Base-by-base conservation (phyloP, 202 grass and related monocot species). In the Setaria viridis region DNA sequence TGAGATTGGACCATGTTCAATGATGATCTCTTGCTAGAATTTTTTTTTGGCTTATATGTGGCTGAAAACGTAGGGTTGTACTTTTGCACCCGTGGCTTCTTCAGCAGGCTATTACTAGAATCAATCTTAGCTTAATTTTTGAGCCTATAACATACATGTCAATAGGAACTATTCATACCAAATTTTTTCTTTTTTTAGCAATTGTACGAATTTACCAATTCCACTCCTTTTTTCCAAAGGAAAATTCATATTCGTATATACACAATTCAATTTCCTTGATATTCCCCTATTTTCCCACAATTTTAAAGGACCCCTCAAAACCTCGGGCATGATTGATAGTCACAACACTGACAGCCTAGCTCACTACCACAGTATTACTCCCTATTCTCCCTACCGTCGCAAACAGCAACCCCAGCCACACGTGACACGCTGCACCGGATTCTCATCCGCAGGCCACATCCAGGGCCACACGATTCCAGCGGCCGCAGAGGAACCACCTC, bases 401-500 rank as follows among this genome's bases (percentile, higher is more conserved):
- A n/a, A 50, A 16, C 16, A 9, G 2, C 6, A 17, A 62, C 21
- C 21, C 6, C 75, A 33, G 0, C 72, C 50, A 55, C 72, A 45
- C 8, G 7, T 39, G 19, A 21, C 6, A 7, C 1, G 11, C 59
- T 25, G 7, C 33, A 16, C 10, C 3, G 49, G 70, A 34, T 73
- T 9, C 47, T 51, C 1, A 63, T 32, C 76, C 45, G 4, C 9
- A 48, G 0, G 16, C 15, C 67, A 74, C 70, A 84, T 6, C 6
- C 0, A 0, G 0, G 19, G 30, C 71, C 72, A 77, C 49, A 68
- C 49, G 10, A 67, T 77, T 1, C 9, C 35, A 15, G 39, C 37
- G 82, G 82, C 82, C 32, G 62, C 82, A 68, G 49, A 57, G 47
- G 62, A 74, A 67, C 71, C 82, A 77, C 72, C 41, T 14, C 70